These are phyloP conservation scores for Aspergillus proliferans DNA, from an alignment of 2,329 filamentous ascomycete species.

Conservation along the genomic window DNA sequence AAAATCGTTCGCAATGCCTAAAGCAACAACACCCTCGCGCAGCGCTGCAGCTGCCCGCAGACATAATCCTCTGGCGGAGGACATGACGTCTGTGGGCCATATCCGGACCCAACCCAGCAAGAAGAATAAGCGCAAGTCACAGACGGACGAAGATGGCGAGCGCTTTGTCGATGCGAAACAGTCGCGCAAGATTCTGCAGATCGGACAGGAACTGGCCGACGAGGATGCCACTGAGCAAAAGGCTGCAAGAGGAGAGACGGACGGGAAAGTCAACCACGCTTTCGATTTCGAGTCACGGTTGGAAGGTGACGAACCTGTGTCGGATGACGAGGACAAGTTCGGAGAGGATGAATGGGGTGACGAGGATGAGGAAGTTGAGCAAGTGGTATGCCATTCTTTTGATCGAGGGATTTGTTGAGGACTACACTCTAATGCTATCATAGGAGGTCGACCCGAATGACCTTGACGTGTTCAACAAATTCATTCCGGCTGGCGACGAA, in stretches of 20 bases:
- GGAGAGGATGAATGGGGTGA: slow-evolving; percentile 65
- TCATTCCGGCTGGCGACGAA: slow-evolving; percentile 68
- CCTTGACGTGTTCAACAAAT: slow-evolving; percentile 83
- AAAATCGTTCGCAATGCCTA: slow-evolving; percentile 59
- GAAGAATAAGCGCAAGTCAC: slow-evolving; percentile 61
- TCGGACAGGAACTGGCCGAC: slow-evolving; percentile 80
- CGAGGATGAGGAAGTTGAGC: slow-evolving; percentile 63
- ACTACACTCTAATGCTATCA: slow-evolving; percentile 8
- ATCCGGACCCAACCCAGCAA: slow-evolving; percentile 66
- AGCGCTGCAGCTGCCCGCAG: slow-evolving; percentile 55
- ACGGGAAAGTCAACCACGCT: slow-evolving; percentile 51
- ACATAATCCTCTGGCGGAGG: slow-evolving; percentile 88
- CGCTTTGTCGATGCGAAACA: slow-evolving; percentile 80
- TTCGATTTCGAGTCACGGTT: slow-evolving; percentile 79
- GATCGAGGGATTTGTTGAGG: not conserved
- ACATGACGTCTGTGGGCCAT: slow-evolving; percentile 65
- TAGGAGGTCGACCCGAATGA: slow-evolving; percentile 83
- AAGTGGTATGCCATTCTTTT: slow-evolving; percentile 27
- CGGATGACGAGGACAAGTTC: slow-evolving; percentile 48
- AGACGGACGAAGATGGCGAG: slow-evolving; percentile 52
- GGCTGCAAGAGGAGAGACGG: slow-evolving; percentile 30
- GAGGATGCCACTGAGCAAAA: slow-evolving; percentile 60
- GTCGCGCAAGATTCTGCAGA: slow-evolving; percentile 79
- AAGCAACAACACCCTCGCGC: slow-evolving; percentile 60
- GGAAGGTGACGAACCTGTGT: slow-evolving; percentile 48